Evolutionary conservation across 176 grass and related monocot genomes (phyloP), one percentile per base, ranked within the genome.

Genomic region (Canna indica): DNA sequence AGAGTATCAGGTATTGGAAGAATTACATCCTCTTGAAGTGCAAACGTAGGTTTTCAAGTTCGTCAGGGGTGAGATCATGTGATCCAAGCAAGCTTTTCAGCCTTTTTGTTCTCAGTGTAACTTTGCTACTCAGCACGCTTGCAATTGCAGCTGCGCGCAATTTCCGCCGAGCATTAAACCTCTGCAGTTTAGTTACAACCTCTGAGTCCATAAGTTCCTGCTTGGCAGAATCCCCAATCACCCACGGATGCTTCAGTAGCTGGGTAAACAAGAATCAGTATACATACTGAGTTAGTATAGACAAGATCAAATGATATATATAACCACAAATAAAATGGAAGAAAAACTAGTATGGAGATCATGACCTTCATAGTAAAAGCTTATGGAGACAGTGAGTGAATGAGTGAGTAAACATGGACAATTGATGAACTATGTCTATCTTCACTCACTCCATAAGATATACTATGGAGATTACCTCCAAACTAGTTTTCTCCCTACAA

Each of bases 151-250:
- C 88, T 17, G 88, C 88, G 30, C 88, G 47, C 42, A 91, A 1
- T 64, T 91, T 91, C 54, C 84, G 75, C 69, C 84, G 80, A 52
- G 88, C 88, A 63, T 91, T 91, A 79, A 91, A 91, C 50, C 56
- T 81, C 24, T 87, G 84, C 47, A 91, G 81, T 61, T 91, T 91
- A n/a, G 88, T 76, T 15, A 91, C 73, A 12, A 91, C 81, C 56
- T 87, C 88, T 74, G 88, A 79, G 25, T 84, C 76, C 25, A 91
- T 84, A 39, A 81, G 75, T 33, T 91, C 88, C 60, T 91, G 84
- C 68, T 84, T 91, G 9, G 84, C 88, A 0, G 78, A 84, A 42
- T 91, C 88, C 32, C 88, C 88, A 56, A 80, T 80, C 56, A 91
- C 88, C 88, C 88, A 91, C 54, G 84, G 72, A 84, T 91, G 84